phyloP scores from a whole-genome alignment of 2,329 filamentous ascomycete genomes.

The Exophiala dermatitidis region DNA sequence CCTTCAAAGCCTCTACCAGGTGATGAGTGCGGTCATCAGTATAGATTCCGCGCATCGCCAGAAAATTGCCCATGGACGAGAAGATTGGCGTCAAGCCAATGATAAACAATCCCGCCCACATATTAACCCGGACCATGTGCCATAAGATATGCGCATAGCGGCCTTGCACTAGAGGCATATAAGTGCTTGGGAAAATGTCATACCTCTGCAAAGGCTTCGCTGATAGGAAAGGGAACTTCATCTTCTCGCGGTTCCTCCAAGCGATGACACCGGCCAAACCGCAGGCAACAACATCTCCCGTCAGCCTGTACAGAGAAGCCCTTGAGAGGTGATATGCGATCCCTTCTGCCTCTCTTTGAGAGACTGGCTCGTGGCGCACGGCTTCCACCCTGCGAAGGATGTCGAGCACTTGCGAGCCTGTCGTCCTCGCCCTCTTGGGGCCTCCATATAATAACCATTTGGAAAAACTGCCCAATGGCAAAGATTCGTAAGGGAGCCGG shows the following conservation, averaged over 20 bases:
- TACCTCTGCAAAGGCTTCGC: constrained; percentile 24
- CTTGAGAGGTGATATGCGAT: constrained; percentile 19
- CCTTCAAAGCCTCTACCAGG: constrained; percentile 4
- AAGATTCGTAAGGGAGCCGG: constrained; percentile 21
- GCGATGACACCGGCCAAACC: constrained; percentile 11
- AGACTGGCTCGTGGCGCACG: constrained; percentile 14
- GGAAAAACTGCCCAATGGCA: constrained; percentile 20
- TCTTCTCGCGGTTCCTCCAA: constrained; percentile 15
- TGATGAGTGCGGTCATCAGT: constrained; percentile 21
- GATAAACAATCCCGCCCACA: constrained; percentile 16
- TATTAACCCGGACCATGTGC: constrained; percentile 21
- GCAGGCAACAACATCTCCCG: constrained; percentile 6
- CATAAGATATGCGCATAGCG: constrained; percentile 18
- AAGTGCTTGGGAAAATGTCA: constrained; percentile 19
- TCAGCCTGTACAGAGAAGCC: constrained; percentile 12
- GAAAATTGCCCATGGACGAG: constrained; percentile 11
- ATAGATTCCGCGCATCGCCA: constrained; percentile 15
- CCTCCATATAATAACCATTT: constrained; percentile 21
- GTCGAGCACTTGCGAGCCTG: constrained; percentile 20
- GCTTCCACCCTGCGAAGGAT: constrained; percentile 21
- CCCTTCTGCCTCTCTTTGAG: constrained; percentile 25
- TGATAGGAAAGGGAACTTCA: constrained; percentile 26
- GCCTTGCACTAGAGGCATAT: constrained; percentile 19
- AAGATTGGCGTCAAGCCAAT: constrained; percentile 16
- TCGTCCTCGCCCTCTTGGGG: constrained; percentile 7